Evolutionary conservation across 1,284 basidiomycete genomes (phyloP), one percentile per base, ranked within the genome.

Genomic region (Coniferiporia weirii): DNA sequence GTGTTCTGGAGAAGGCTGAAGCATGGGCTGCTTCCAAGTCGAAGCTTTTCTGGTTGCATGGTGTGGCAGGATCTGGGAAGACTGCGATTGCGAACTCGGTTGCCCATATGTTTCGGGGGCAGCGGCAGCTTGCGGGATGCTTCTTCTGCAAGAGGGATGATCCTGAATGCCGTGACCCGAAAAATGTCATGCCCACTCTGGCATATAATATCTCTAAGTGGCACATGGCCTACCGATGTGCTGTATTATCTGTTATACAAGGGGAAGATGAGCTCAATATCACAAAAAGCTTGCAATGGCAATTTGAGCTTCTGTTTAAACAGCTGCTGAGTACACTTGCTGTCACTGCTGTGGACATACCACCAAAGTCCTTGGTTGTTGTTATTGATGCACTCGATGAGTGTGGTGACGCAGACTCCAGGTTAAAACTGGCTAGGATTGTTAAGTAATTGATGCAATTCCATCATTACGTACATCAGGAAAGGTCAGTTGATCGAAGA

Each of bases 1-100:
- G 27, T 32, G n/a, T 47, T 13, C 7, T 57, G 13, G 22, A 27
- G 22, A 6, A 22, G 47, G n/a, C 51, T 9, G 20, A 51, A 6
- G 7, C 44, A 4, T 57, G 56, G 56, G 27, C 38, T 15, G n/a
- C 13, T 10, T 50, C 43, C 4, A n/a, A 51, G n/a, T 51, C 56
- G 8, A 71, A 64, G 15, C 52, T 73, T 5, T 71, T 71, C 32
- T 73, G 71, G 72, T 46, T 72, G 17, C 63, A 70, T 27, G 27
- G 27, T 27, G 27, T 27, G 27, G 27, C 27, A 27, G 27, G 27
- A 27, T 27, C 27, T 27, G 71, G 72, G 8, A 72, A 72, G 62
- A 72, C 68, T 36, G 65, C 72, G 0, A 65, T 72, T 19, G 59
- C 71, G 4, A 71, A 66, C 0, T 70, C 72, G 0, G 59, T 71